Evolutionary conservation across 108 stramenopile species (phyloP), one percentile per base, ranked within the genome.

Genomic region (Stephanodiscus minutulus): DNA sequence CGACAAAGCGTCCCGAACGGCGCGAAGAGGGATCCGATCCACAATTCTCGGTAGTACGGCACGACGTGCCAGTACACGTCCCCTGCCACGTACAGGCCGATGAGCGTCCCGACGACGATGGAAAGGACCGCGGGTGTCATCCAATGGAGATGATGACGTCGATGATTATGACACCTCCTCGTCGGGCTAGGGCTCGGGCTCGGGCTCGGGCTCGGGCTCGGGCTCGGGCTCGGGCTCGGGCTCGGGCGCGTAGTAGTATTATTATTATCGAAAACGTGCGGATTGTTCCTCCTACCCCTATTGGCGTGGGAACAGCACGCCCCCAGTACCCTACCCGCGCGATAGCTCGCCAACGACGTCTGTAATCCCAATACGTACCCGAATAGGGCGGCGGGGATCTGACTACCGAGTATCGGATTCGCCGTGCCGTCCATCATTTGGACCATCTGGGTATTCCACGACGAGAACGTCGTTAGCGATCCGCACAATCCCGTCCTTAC

Each of bases 401-500:
- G 88, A 25, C 77, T 55, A 10, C 87, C 88, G 0, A 93, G 70
- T 29, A 62, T 82, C 9, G 83, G 77, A 29, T 78, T 72, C 0
- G 75, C 76, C 4, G 86, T 76, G 6, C 89, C 91, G 21, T 82
- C 79, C 73, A 93, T 66, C 90, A 93, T 91, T 18, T 76, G 28
- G 0, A 93, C 86, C 92, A 91, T 91, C 82, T 91, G 89, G 9
- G 87, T 62, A 65, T 93, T 90, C 89, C 89, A 93, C n/a, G 86
- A 86, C 1, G 88, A 81, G 72, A 90, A 88, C 13, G 88, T 90
- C 20, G 92, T 93, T 24, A 93, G 35, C 25, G 82, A 81, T 17
- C 92, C 92, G 69, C 92, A 93, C 12, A 93, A 63, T 39, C 82
- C 92, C 17, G 79, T 86, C 10, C 41, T 74, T 1, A 93, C 57